Conservation (phyloP, 805 yeast species). For the Metschnikowia lachancei region DNA sequence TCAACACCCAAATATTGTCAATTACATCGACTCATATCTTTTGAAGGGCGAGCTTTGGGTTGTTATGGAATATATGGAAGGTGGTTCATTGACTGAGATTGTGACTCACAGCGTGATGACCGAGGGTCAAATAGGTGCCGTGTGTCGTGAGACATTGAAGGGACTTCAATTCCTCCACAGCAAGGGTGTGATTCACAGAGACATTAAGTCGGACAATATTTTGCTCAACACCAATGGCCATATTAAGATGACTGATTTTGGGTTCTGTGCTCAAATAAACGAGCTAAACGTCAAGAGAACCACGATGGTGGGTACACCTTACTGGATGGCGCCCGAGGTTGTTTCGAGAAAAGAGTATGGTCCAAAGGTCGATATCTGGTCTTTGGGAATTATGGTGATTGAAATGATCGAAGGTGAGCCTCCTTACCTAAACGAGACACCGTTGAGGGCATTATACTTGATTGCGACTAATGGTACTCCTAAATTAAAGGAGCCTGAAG, state of each 20-base stretch:
- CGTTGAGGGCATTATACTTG: constrained; percentile 86
- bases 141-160: constrained; percentile 82
- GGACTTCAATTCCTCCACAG: constrained; percentile 88
- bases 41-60: constrained; percentile 88
- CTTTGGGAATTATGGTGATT: constrained; percentile 94
- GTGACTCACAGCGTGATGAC: constrained; percentile 87
- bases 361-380: constrained; percentile 97
- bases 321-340: constrained; percentile 99
- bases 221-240: constrained; percentile 79
- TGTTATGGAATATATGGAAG: constrained; percentile 98
- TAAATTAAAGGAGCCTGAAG: constrained; percentile 81
- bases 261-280: constrained; percentile 89
- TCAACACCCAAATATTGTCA: constrained; percentile 22
- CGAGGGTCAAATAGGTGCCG: constrained; percentile 93
- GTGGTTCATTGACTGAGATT: constrained; percentile 94
- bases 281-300: constrained; percentile 83
- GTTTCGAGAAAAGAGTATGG: constrained; percentile 94
- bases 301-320: constrained; percentile 99
- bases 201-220: constrained; percentile 92
- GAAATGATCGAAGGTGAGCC: constrained; percentile 99
- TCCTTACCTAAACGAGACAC: constrained; percentile 94
- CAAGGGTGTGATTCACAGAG: constrained; percentile 92
- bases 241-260: constrained; percentile 92
- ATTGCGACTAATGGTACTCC: constrained; percentile 98
- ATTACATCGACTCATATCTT: constrained; percentile 29